These are phyloP conservation scores for Backusella sp. DNA, from an alignment of 192 early-diverging fungal species.

Conservation along the genomic window DNA sequence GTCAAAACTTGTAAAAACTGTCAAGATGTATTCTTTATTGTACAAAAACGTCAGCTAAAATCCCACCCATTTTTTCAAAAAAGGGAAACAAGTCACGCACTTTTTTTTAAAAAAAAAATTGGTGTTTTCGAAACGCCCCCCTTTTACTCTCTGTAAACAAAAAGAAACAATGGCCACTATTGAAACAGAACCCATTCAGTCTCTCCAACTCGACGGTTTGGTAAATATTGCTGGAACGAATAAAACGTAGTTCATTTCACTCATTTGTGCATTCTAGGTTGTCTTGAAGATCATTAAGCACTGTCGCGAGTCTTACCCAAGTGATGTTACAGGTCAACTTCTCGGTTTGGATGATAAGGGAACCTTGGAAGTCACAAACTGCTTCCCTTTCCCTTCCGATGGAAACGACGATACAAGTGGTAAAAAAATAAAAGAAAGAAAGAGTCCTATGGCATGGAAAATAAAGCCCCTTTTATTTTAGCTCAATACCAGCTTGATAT, in stretches of 20 bases:
- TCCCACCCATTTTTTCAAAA: too few relatives aligned
- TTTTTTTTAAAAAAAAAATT: not conserved
- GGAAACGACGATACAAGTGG: slow-evolving; percentile 51
- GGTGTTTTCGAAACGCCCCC: not conserved
- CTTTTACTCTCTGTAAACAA: not conserved
- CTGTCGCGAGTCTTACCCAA: slow-evolving; percentile 79
- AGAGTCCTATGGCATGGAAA: not conserved
- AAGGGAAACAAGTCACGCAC: not conserved
- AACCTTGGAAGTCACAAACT: slow-evolving; percentile 88
- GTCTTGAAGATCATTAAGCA: slow-evolving; percentile 98
- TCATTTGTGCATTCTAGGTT: slow-evolving; percentile 44
- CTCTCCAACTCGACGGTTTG: slow-evolving; percentile 74
- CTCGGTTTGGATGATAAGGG: slow-evolving; percentile 92
- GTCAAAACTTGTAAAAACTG: too few relatives aligned
- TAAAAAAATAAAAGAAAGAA: slow-evolving; percentile 30
- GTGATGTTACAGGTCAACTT: slow-evolving; percentile 85
- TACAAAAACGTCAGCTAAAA: too few relatives aligned
- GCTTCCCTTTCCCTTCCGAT: slow-evolving; percentile 76
- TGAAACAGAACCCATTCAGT: slow-evolving; percentile 47
- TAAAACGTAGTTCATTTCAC: not conserved
- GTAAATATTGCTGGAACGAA: slow-evolving; percentile 32
- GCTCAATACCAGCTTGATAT: slow-evolving; percentile 92
- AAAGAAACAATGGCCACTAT: not conserved
- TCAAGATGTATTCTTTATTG: too few relatives aligned
- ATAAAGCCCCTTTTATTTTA: not conserved